Conservation (phyloP, 78 protist species). For the Acrasis kona region DNA sequence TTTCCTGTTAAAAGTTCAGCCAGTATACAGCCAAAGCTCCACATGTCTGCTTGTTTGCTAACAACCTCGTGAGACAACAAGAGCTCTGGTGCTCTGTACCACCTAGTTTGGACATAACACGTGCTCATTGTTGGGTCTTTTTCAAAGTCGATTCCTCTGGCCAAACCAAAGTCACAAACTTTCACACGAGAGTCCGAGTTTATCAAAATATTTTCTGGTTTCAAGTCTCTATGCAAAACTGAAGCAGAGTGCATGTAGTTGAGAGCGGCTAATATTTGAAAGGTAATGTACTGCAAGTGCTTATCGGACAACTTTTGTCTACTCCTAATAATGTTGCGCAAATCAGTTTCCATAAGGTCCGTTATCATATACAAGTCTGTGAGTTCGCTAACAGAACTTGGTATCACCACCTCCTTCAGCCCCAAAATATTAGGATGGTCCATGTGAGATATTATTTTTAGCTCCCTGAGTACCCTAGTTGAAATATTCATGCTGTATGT, state of each 20-base stretch:
- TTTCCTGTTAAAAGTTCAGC: too few species aligned
- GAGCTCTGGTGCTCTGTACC: too few species aligned
- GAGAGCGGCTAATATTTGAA: constrained; percentile 86
- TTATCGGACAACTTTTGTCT: constrained; percentile 82
- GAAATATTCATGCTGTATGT: too few species aligned
- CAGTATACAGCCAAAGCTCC: too few species aligned
- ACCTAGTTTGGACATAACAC: too few species aligned
- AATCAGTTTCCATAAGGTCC: constrained; percentile 94
- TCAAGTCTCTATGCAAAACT: constrained; percentile 88
- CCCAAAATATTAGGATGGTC: background rate
- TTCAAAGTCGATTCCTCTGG: too few species aligned
- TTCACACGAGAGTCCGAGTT: constrained; percentile 87
- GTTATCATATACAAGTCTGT: constrained; percentile 92
- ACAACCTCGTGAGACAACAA: too few species aligned
- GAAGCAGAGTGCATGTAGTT: constrained; percentile 92
- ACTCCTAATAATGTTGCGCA: constrained; percentile 80
- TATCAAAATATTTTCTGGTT: too few species aligned
- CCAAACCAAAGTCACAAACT: constrained; percentile 65
- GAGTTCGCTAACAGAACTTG: background rate
- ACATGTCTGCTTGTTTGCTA: too few species aligned
- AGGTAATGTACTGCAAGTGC: constrained; percentile 90
- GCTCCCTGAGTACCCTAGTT: too few species aligned
- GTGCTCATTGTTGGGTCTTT: background rate
- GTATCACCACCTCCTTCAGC: background rate
- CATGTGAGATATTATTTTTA: background rate